These are phyloP conservation scores for Candida ovalis DNA, from an alignment of 805 yeast genomes.

Conservation along the genomic window DNA sequence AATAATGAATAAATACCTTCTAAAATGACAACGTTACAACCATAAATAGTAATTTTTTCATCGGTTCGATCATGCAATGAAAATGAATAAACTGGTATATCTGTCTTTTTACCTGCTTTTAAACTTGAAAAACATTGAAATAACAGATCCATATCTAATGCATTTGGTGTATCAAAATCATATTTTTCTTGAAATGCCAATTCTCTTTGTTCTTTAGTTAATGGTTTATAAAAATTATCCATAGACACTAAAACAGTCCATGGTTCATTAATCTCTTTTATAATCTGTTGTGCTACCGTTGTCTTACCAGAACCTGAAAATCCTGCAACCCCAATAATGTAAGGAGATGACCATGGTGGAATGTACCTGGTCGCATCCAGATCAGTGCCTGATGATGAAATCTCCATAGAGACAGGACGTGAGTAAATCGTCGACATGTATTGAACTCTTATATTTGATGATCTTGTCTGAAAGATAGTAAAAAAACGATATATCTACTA, in stretches of 20 bases:
- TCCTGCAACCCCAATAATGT: constrained; percentile 85
- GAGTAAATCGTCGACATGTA: not conserved
- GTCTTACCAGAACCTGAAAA: constrained; percentile 92
- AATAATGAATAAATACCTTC: constrained; percentile 89
- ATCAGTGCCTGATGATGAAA: constrained; percentile 6
- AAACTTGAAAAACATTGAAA: constrained; percentile 59
- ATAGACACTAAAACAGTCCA: constrained; percentile 89
- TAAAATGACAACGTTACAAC: constrained; percentile 87
- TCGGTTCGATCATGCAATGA: constrained; percentile 55
- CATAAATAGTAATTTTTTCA: constrained; percentile 73
- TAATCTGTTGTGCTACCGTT: constrained; percentile 79
- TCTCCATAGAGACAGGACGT: not conserved
- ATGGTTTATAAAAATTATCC: constrained; percentile 86
- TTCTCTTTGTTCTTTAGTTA: constrained; percentile 55
- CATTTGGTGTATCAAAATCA: constrained; percentile 86
- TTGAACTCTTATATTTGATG: not conserved
- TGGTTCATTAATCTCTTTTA: constrained; percentile 75
- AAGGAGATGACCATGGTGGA: constrained; percentile 90
- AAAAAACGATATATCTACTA: not conserved
- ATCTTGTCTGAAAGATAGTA: not conserved
- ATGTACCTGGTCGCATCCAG: constrained; percentile 37
- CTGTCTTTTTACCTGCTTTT: constrained; percentile 65
- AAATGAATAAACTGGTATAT: constrained; percentile 71
- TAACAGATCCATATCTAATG: constrained; percentile 74
- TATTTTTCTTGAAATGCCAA: constrained; percentile 65